Conservation (phyloP, 352 stramenopile species). For the Globisporangium spiculum region DNA sequence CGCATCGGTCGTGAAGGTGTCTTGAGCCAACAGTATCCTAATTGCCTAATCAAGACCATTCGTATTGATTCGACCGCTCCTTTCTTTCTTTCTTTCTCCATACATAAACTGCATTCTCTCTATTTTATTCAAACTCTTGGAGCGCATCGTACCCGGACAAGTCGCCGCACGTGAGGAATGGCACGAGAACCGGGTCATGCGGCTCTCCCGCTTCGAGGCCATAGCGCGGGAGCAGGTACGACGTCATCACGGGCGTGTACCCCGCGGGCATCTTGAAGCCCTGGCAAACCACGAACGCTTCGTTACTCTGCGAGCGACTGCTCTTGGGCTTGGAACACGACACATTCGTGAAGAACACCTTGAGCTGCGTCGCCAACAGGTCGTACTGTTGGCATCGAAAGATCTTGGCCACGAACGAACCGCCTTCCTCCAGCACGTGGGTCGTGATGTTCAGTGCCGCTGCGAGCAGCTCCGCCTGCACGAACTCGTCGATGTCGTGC, state of each 20-base stretch:
- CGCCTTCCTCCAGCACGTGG: constrained; percentile 90
- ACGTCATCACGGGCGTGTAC: constrained; percentile 88
- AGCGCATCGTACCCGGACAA: constrained; percentile 88
- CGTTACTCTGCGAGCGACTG: constrained; percentile 94
- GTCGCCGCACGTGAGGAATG: constrained; percentile 92
- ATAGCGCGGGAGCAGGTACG: constrained; percentile 67
- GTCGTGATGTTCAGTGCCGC: constrained; percentile 98
- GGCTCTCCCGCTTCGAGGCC: constrained; percentile 40
- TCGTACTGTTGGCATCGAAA: constrained; percentile 97
- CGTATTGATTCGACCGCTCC: no score
- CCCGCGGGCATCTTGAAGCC: constrained; percentile 83
- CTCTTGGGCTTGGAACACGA: constrained; percentile 96
- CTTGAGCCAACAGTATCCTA: constrained; percentile 12
- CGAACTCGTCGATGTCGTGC: constrained; percentile 98
- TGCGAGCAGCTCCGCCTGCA: constrained; percentile 95
- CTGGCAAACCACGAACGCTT: constrained; percentile 97
- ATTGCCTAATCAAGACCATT: background rate
- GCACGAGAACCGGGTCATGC: constrained; percentile 74
- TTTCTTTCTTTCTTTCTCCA: constrained; percentile 2
- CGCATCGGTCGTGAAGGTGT: constrained; percentile 32
- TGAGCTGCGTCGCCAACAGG: constrained; percentile 95
- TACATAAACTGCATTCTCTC: background rate
- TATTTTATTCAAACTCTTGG: constrained; percentile 46
- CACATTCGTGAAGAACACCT: constrained; percentile 95
- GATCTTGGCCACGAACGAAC: constrained; percentile 99